These are phyloP conservation scores for Geum urbanum DNA, from an alignment of 306 rosid species.

Conservation along the genomic window DNA sequence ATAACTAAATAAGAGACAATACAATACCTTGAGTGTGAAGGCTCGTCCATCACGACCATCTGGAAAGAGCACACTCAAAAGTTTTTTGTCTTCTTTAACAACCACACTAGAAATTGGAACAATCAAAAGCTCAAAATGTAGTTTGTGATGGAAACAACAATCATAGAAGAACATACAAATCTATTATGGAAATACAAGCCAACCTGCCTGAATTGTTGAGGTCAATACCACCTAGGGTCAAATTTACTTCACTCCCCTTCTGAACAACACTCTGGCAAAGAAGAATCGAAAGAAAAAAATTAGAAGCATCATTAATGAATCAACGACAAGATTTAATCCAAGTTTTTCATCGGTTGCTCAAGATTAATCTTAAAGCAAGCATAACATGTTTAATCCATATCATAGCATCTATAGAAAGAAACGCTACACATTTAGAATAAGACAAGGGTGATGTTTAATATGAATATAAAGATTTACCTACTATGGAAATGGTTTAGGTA, in stretches of 20 bases:
- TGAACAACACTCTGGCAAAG: slow-evolving; percentile 57
- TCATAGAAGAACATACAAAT: slow-evolving; percentile 7
- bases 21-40: slow-evolving; percentile 87
- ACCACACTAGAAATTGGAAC: slow-evolving; percentile 64
- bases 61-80: slow-evolving; percentile 84
- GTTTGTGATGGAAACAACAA: slow-evolving; percentile 16
- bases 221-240: slow-evolving; percentile 98
- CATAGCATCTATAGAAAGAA: neutral
- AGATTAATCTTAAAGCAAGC: neutral
- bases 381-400: neutral
- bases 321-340: neutral
- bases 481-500: neutral
- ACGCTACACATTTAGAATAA: neutral
- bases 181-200: slow-evolving; percentile 47
- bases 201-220: slow-evolving; percentile 99
- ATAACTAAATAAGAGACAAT: neutral
- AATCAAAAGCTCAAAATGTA: slow-evolving; percentile 29
- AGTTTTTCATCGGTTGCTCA: neutral
- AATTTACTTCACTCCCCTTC: slow-evolving; percentile 83
- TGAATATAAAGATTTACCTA: neutral
- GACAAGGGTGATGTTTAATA: neutral
- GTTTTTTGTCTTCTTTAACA: slow-evolving; percentile 89
- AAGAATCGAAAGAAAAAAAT: slow-evolving; percentile 12
- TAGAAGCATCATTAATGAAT: neutral
- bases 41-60: slow-evolving; percentile 97